phyloP scores from a whole-genome alignment of 345 rosid genomes.

The Gossypium australe region DNA sequence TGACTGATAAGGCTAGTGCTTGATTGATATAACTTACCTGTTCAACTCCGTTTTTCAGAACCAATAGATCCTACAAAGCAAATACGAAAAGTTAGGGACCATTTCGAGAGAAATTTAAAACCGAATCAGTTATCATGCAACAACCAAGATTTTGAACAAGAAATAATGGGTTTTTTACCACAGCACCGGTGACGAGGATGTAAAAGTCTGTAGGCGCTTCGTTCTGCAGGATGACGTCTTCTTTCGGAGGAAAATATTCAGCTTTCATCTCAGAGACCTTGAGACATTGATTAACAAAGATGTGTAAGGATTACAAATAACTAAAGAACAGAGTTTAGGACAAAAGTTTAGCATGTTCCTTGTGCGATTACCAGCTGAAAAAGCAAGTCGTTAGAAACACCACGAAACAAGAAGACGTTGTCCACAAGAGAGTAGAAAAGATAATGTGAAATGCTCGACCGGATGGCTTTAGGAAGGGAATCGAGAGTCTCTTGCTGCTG shows the following conservation, averaged over 20 bases:
- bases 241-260: constrained; percentile 82
- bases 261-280: constrained; percentile 86
- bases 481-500: constrained; percentile 70
- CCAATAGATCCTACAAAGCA: constrained; percentile 45
- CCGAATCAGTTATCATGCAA: neutral
- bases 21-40: constrained; percentile 30
- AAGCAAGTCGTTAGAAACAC: constrained; percentile 66
- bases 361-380: constrained; percentile 55
- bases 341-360: constrained; percentile 11
- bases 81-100: constrained; percentile 8
- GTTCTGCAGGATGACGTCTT: constrained; percentile 75
- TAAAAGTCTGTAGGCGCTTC: constrained; percentile 85
- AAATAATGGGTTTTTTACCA: constrained; percentile 34
- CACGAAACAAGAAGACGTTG: constrained; percentile 55
- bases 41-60: constrained; percentile 42
- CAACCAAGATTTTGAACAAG: neutral
- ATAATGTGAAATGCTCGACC: constrained; percentile 63
- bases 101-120: neutral
- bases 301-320: neutral
- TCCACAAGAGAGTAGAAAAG: constrained; percentile 64
- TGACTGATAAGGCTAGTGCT: neutral
- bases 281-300: constrained; percentile 2
- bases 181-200: constrained; percentile 65
- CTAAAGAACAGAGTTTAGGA: neutral
- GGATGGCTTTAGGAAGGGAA: constrained; percentile 72